Evolutionary conservation across 2,329 filamentous ascomycete species (phyloP).

Genomic region (Xylogone sp.): DNA sequence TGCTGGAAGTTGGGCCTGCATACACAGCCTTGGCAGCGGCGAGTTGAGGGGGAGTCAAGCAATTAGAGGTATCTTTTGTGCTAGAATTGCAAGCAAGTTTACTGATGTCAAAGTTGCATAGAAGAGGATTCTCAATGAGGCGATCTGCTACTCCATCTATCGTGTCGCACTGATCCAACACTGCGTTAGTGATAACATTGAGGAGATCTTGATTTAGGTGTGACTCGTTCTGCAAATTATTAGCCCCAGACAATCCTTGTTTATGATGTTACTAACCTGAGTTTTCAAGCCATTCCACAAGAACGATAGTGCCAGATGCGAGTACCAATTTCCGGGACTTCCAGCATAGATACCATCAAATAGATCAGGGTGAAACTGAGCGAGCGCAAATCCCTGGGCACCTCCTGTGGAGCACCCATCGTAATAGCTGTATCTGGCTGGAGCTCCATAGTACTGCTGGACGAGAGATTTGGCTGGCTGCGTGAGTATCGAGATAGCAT

Average conservation of each 20-base stretch:
- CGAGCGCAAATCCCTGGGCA: slow-evolving; percentile 34
- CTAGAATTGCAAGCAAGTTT: slow-evolving; percentile 24
- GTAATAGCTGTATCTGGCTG: slow-evolving; percentile 30
- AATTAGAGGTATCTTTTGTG: slow-evolving; percentile 15
- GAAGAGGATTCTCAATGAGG: slow-evolving; percentile 31
- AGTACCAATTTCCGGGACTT: slow-evolving; percentile 27
- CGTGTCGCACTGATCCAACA: slow-evolving; percentile 29
- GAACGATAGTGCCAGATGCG: slow-evolving; percentile 7
- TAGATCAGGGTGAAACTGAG: slow-evolving; percentile 31
- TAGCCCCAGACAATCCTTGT: not conserved
- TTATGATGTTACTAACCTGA: slow-evolving; percentile 23
- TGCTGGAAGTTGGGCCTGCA: slow-evolving; percentile 11
- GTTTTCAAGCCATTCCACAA: slow-evolving; percentile 8
- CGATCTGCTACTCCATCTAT: slow-evolving; percentile 30
- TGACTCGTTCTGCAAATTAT: not conserved
- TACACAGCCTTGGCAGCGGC: slow-evolving; percentile 28
- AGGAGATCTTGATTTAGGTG: slow-evolving; percentile 23
- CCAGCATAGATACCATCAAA: slow-evolving; percentile 38
- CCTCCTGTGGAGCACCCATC: slow-evolving; percentile 35
- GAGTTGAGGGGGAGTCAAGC: slow-evolving; percentile 30
- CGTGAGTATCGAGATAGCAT: slow-evolving; percentile 5
- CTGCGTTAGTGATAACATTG: slow-evolving; percentile 27
- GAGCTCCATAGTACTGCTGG: slow-evolving; percentile 24
- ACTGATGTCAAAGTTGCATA: slow-evolving; percentile 30
- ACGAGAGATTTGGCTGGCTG: slow-evolving; percentile 20